These are phyloP conservation scores for Pichia sorboxylosa DNA, from an alignment of 1,139 yeast genomes.

Conservation along the genomic window DNA sequence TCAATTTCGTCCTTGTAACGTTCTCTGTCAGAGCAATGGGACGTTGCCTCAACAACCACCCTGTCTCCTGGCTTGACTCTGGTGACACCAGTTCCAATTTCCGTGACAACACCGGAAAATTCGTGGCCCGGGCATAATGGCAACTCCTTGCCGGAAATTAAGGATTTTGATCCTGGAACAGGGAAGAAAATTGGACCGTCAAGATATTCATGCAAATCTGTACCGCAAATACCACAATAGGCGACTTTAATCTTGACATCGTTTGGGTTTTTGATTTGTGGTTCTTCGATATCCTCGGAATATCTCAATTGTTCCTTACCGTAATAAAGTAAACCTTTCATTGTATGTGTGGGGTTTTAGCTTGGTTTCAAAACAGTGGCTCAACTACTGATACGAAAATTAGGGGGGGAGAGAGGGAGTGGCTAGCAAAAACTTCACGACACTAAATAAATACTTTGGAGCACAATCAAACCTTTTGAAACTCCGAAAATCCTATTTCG, in stretches of 20 bases:
- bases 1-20: constrained; percentile 23
- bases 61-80: constrained; percentile 38
- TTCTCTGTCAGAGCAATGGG: constrained; percentile 29
- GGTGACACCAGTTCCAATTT: constrained; percentile 37
- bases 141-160: constrained; percentile 21
- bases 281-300: constrained; percentile 33
- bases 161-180: constrained; percentile 22
- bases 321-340: constrained; percentile 47
- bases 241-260: constrained; percentile 41
- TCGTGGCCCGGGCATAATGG: constrained; percentile 39
- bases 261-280: constrained; percentile 31
- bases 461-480: too few relatives aligned
- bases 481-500: too few relatives aligned
- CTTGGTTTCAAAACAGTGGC: too few relatives aligned
- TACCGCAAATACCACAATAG: constrained; percentile 51
- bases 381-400: too few relatives aligned
- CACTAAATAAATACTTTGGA: too few relatives aligned
- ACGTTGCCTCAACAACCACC: constrained; percentile 32
- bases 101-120: constrained; percentile 38
- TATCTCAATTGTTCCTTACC: constrained; percentile 39
- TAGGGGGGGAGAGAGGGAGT: too few relatives aligned
- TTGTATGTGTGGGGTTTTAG: too few relatives aligned
- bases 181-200: constrained; percentile 44
- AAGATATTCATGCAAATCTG: constrained; percentile 43
- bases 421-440: too few relatives aligned